phyloP scores from a whole-genome alignment of 345 rosid species.

The Eutrema japonicum region DNA sequence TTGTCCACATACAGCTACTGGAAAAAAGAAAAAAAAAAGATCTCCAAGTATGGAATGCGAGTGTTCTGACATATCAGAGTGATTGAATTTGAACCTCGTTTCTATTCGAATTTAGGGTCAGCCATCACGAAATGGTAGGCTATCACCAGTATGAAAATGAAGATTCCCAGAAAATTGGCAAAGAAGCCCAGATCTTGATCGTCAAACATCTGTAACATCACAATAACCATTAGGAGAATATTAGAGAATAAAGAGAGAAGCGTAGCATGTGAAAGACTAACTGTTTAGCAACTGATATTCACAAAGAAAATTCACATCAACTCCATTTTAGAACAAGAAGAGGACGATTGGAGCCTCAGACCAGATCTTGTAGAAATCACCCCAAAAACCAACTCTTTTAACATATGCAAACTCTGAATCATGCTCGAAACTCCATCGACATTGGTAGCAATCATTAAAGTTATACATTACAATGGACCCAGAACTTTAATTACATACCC shows the following conservation, averaged over 20 bases:
- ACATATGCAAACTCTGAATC: not conserved
- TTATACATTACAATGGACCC: not conserved
- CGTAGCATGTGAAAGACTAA: conserved; percentile 8
- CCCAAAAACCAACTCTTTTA: not conserved
- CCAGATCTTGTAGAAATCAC: conserved; percentile 1
- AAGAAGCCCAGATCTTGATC: conserved; percentile 76
- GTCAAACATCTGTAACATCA: conserved; percentile 70
- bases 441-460: not conserved
- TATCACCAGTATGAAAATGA: conserved; percentile 71
- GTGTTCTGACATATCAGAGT: not conserved
- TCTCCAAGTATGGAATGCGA: conserved; percentile 5
- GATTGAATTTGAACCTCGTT: conserved; percentile 28
- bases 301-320: not conserved
- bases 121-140: conserved; percentile 85
- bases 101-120: conserved; percentile 78
- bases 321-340: not conserved
- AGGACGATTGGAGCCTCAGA: not conserved
- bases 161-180: conserved; percentile 80
- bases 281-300: not conserved
- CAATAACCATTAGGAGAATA: conserved; percentile 2
- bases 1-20: conserved; percentile 14
- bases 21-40: not conserved
- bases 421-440: not conserved
- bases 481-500: not conserved
- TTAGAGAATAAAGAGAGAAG: conserved; percentile 9